A percentile compares a stretch with the other conserved stretches of the same genome.
Conservation (phyloP, 148 eudicot genomes). For the Rhododendron ovatum region DNA sequence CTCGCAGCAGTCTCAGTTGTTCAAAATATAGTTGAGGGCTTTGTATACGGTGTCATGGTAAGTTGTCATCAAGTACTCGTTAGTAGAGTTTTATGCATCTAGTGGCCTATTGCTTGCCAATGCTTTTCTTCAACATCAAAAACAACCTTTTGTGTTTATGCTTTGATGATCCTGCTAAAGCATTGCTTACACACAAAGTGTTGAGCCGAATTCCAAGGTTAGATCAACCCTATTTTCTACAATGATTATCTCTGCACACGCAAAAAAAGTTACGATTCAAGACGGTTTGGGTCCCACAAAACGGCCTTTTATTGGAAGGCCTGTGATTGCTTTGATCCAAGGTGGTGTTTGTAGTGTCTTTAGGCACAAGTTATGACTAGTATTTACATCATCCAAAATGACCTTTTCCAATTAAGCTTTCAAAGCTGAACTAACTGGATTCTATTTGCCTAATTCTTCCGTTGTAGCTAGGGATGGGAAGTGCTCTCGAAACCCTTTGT, state of each 20-base stretch:
- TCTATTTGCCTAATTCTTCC: neutral
- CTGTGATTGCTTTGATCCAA: neutral
- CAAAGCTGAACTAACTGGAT: neutral
- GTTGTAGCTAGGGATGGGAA: conserved; percentile 47
- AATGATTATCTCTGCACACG: neutral
- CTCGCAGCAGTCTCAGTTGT: conserved; percentile 26
- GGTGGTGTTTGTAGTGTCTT: neutral
- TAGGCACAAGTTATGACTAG: neutral
- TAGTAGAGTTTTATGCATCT: neutral
- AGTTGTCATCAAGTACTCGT: neutral
- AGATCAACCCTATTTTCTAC: neutral
- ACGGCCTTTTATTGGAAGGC: neutral
- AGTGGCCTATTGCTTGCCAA: neutral
- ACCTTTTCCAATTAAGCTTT: neutral
- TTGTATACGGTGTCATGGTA: conserved; percentile 27
- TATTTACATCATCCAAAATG: neutral
- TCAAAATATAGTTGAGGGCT: conserved; percentile 24
- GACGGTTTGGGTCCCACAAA: neutral
- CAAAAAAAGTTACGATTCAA: neutral
- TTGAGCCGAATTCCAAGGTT: neutral
- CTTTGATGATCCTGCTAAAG: neutral
- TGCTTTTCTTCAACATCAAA: neutral
- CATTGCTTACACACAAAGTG: neutral
- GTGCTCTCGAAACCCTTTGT: conserved; percentile 44
- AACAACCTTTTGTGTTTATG: neutral